Conservation (phyloP, 2,329 filamentous ascomycete species). For the Daldinia eschscholtzii region DNA sequence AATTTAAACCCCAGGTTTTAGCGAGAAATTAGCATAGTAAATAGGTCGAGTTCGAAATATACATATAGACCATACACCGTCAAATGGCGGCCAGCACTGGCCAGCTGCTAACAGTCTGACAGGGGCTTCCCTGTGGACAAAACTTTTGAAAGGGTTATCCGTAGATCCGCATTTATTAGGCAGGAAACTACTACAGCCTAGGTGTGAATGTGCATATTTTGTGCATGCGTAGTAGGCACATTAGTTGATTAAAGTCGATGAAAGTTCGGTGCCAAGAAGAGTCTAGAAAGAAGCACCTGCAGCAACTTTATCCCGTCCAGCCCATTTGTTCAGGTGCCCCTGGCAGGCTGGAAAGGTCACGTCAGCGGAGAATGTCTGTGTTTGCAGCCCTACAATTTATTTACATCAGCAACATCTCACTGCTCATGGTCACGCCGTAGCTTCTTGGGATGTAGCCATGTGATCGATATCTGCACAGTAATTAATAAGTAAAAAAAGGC, state of each 20-base stretch:
- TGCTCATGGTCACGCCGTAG: constrained; percentile 8
- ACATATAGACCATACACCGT: too few relatives aligned
- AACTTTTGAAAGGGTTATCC: too few relatives aligned
- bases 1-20: too few relatives aligned
- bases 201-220: constrained; percentile 1
- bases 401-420: constrained; percentile 37
- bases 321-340: constrained; percentile 31
- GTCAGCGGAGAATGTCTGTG: constrained; percentile 37
- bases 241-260: neutral
- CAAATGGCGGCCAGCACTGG: too few relatives aligned
- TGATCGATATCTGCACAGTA: constrained; percentile 11
- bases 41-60: too few relatives aligned
- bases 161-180: neutral
- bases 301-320: constrained; percentile 31
- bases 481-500: constrained; percentile 2
- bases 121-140: too few relatives aligned
- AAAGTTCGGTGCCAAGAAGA: constrained; percentile 33
- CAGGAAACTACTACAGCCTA: neutral
- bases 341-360: constrained; percentile 29
- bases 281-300: constrained; percentile 35
- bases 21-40: too few relatives aligned
- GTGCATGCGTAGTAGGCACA: constrained; percentile 9
- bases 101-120: too few relatives aligned
- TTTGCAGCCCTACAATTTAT: constrained; percentile 33
- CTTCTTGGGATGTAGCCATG: constrained; percentile 7